Conservation (phyloP, 257 asterid genomes). For the Nicotiana obtusifolia region DNA sequence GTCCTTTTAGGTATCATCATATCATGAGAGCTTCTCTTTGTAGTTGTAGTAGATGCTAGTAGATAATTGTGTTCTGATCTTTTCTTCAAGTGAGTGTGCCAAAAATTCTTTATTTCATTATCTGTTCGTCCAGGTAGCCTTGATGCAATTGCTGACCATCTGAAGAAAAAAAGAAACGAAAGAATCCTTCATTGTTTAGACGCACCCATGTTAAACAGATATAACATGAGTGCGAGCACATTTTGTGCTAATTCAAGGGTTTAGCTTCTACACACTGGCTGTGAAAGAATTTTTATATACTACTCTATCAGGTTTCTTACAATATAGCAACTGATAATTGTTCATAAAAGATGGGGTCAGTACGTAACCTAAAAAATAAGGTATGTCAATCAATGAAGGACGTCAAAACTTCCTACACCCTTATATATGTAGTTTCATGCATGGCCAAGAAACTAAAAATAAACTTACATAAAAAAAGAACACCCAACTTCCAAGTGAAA, state of each 20-base stretch:
- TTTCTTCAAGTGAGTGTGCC: slow-evolving; percentile 32
- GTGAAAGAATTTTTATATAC: too few relatives aligned
- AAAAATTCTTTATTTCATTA: slow-evolving; percentile 27
- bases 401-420: too few relatives aligned
- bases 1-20: neutral
- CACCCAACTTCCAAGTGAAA: neutral
- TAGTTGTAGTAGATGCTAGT: neutral
- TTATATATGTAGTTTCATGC: neutral
- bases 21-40: neutral
- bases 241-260: too few relatives aligned
- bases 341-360: too few relatives aligned
- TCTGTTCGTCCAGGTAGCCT: slow-evolving; percentile 28
- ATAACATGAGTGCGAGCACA: too few relatives aligned
- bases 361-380: too few relatives aligned
- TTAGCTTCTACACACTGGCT: too few relatives aligned
- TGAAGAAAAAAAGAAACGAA: neutral
- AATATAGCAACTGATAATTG: too few relatives aligned
- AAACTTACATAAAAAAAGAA: neutral
- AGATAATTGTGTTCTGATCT: neutral
- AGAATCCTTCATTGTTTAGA: too few relatives aligned
- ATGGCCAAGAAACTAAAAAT: neutral
- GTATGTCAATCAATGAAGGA: too few relatives aligned
- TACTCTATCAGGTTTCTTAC: too few relatives aligned
- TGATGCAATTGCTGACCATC: slow-evolving; percentile 32
- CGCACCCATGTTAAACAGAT: too few relatives aligned